Percentiles rank a stretch among this genome's conserved stretches.
Conservation (phyloP, 2,329 filamentous ascomycete genomes). For the Onygenales sp. region DNA sequence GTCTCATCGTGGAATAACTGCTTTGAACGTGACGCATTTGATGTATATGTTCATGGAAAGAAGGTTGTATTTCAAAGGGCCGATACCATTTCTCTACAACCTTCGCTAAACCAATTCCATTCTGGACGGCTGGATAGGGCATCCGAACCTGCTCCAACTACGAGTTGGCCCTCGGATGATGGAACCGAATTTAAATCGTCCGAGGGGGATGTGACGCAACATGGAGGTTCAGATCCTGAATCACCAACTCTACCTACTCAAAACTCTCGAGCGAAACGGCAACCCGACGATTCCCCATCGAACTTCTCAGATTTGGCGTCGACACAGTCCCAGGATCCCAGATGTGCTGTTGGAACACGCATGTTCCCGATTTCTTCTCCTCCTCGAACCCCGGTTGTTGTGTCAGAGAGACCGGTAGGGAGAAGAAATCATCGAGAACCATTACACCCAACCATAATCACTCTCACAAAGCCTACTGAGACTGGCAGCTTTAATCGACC, state of each 20-base stretch:
- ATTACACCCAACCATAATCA: not conserved
- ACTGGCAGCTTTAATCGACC: constrained; percentile 11
- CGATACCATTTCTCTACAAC: not conserved
- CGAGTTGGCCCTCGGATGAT: not conserved
- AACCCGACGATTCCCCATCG: not conserved
- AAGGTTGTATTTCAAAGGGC: constrained; percentile 21
- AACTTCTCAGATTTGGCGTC: not conserved
- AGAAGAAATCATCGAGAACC: constrained; percentile 6
- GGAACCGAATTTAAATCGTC: not conserved
- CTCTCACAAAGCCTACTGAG: not conserved
- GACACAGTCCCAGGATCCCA: constrained; percentile 11
- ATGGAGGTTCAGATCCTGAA: not conserved
- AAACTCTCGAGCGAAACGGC: not conserved
- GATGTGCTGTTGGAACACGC: constrained; percentile 1
- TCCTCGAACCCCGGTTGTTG: constrained; percentile 6
- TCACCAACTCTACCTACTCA: not conserved
- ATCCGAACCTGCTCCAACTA: not conserved
- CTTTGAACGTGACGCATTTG: constrained; percentile 22
- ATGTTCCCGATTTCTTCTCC: constrained; percentile 6
- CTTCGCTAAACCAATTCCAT: not conserved
- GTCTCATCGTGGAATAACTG: constrained; percentile 20
- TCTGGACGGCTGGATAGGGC: not conserved
- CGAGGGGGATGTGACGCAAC: not conserved
- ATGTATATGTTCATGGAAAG: constrained; percentile 18
- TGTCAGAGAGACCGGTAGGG: constrained; percentile 13